phyloP scores from a whole-genome alignment of 202 grass and related monocot genomes.

The Carex arenaria region DNA sequence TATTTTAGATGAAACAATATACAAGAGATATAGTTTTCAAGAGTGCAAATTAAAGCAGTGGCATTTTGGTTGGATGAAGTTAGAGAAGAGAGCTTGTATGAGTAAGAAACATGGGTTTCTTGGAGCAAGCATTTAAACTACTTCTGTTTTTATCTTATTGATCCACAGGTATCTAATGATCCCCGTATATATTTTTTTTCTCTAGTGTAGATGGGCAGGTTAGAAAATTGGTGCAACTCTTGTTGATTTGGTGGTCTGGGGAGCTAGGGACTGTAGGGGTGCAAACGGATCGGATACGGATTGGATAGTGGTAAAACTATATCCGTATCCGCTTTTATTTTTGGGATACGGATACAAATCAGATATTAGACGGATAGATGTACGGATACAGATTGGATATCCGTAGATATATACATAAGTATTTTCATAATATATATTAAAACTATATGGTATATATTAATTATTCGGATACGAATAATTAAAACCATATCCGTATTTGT shows the following conservation, averaged over 20 bases:
- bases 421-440: too few species aligned
- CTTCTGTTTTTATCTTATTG: not conserved
- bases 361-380: too few species aligned
- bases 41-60: not conserved
- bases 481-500: too few species aligned
- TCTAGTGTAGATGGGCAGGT: slow-evolving; percentile 17
- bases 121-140: not conserved
- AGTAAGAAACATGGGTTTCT: not conserved
- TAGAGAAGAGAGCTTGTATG: not conserved
- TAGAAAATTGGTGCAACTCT: slow-evolving; percentile 12
- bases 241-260: slow-evolving; percentile 34
- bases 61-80: not conserved
- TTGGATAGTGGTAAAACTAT: too few species aligned
- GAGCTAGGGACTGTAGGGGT: not conserved
- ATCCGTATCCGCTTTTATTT: too few species aligned
- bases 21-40: slow-evolving; percentile 2
- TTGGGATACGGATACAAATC: too few species aligned
- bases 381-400: too few species aligned
- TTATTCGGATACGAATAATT: too few species aligned
- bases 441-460: too few species aligned
- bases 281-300: too few species aligned
- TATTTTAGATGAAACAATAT: not conserved
- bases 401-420: too few species aligned
- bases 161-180: not conserved
- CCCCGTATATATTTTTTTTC: not conserved